These are phyloP conservation scores for Eruca vesicaria DNA, from an alignment of 441 rosid species.

Conservation along the genomic window DNA sequence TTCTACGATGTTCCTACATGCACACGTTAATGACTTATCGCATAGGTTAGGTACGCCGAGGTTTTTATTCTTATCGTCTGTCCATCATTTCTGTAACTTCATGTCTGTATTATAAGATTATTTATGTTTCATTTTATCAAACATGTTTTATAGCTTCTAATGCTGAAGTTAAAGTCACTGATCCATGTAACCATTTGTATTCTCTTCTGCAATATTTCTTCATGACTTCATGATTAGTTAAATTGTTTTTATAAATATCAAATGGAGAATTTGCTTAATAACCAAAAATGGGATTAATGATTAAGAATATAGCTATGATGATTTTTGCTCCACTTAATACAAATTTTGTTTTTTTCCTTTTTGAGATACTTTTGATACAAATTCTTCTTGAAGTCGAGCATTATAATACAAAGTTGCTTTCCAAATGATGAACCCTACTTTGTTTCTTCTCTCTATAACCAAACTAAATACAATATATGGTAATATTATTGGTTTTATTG, in stretches of 20 bases:
- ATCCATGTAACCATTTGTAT: neutral
- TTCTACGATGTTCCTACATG: neutral
- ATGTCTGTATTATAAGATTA: neutral
- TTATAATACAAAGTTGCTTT: slow-evolving; percentile 17
- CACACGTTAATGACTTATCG: neutral
- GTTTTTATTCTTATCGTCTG: neutral
- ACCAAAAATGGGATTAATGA: neutral
- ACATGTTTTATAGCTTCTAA: neutral
- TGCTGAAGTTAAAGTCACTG: neutral
- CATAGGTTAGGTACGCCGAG: neutral
- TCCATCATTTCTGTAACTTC: neutral
- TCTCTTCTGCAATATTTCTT: neutral
- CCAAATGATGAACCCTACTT: slow-evolving; percentile 15
- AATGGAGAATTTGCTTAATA: neutral
- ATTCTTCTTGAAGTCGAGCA: slow-evolving; percentile 14
- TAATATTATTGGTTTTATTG: slow-evolving; percentile 14
- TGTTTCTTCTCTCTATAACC: slow-evolving; percentile 18
- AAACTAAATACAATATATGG: slow-evolving; percentile 8
- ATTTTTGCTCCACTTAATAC: neutral
- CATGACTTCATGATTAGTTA: neutral
- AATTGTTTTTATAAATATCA: neutral
- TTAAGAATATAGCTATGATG: neutral
- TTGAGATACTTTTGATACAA: slow-evolving; percentile 18
- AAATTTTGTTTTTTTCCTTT: too few species aligned
- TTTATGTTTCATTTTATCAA: neutral